Conservation (phyloP, 768 basidiomycete species). For the Mycena belliarum region DNA sequence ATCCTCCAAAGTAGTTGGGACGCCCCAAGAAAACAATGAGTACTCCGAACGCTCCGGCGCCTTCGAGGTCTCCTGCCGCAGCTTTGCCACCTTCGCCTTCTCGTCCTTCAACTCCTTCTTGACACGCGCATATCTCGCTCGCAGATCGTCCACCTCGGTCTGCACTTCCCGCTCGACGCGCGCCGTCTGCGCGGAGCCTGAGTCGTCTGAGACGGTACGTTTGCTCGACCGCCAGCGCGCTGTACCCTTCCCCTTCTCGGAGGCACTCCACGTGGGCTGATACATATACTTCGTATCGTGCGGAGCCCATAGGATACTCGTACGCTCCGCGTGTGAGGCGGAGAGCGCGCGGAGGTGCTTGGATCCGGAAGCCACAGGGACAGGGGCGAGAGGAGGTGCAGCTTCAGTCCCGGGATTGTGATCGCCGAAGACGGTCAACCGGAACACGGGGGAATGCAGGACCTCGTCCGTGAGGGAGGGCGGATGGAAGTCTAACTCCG, state of each 20-base stretch:
- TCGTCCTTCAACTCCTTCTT: not conserved
- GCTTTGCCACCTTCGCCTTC: not conserved
- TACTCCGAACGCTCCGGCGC: not conserved
- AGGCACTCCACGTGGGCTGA: not conserved
- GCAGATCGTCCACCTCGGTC: not conserved
- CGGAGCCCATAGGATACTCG: conserved; percentile 16
- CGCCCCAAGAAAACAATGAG: not conserved
- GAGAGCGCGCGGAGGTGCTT: conserved; percentile 2
- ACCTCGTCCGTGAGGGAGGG: conserved; percentile 13
- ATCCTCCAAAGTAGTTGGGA: not conserved
- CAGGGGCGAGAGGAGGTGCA: not conserved
- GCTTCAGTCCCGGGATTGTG: not conserved
- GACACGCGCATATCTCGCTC: not conserved
- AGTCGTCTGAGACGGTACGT: not conserved
- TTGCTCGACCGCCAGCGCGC: not conserved
- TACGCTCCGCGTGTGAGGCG: not conserved
- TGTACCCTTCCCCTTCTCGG: conserved; percentile 1
- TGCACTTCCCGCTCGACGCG: conserved; percentile 8
- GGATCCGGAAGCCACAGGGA: not conserved
- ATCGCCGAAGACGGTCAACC: not conserved
- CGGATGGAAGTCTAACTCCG: conserved; percentile 2
- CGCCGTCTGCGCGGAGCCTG: not conserved
- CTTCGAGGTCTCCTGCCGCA: not conserved
- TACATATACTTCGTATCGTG: not conserved
- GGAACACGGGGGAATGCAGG: conserved; percentile 8